phyloP scores from a whole-genome alignment of 306 rosid genomes.

The Betula pendula region DNA sequence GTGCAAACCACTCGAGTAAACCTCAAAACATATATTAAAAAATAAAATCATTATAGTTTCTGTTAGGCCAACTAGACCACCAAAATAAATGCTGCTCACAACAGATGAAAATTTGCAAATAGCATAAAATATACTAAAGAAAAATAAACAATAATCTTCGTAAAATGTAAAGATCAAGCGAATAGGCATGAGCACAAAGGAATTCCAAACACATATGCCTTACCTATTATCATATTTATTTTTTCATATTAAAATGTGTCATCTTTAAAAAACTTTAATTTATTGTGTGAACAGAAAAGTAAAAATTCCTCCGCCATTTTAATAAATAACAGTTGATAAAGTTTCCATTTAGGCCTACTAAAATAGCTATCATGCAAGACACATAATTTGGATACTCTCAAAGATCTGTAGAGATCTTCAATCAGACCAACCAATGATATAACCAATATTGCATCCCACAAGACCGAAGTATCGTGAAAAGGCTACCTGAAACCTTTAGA shows the following conservation, averaged over 20 bases:
- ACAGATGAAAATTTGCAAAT: too few species aligned
- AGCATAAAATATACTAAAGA: too few species aligned
- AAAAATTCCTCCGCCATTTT: neutral
- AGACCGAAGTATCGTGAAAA: neutral
- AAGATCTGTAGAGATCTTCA: neutral
- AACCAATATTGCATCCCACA: slow-evolving; percentile 1
- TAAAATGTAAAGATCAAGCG: too few species aligned
- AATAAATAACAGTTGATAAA: neutral
- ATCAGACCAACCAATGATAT: neutral
- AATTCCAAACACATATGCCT: neutral
- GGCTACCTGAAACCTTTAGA: slow-evolving; percentile 1
- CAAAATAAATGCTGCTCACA: too few species aligned
- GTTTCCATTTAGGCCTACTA: neutral
- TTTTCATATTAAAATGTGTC: too few species aligned
- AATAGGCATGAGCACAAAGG: too few species aligned
- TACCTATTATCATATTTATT: neutral
- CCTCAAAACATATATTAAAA: too few species aligned
- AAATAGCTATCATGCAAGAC: neutral
- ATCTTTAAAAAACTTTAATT: neutral
- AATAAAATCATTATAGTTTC: too few species aligned
- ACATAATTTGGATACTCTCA: neutral
- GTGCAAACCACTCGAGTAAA: too few species aligned
- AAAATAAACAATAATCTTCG: too few species aligned
- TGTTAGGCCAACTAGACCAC: too few species aligned
- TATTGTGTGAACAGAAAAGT: neutral